A percentile compares a stretch with the other conserved stretches of the same genome.
These are phyloP conservation scores for Torulaspora gathmanii DNA, from an alignment of 805 yeast genomes.

Conservation along the genomic window DNA sequence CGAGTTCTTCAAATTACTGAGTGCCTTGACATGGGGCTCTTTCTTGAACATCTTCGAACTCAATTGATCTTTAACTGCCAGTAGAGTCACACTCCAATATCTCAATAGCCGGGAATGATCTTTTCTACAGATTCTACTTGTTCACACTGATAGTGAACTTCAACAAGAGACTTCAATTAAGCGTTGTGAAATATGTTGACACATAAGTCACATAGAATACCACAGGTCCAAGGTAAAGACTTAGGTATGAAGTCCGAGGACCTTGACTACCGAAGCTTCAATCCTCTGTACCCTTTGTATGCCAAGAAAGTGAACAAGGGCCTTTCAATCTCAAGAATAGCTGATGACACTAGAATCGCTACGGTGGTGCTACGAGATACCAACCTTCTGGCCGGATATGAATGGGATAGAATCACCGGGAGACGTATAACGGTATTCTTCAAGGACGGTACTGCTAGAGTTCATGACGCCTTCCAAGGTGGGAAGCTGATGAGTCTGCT, in stretches of 20 bases:
- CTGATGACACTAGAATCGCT: conserved; percentile 21
- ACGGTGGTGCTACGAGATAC: conserved; percentile 22
- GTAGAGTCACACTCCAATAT: not conserved
- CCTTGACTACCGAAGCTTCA: conserved; percentile 10
- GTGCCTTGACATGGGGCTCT: conserved; percentile 55
- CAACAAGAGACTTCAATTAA: not conserved
- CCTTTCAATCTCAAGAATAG: conserved; percentile 15
- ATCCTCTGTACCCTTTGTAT: conserved; percentile 19
- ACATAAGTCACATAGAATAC: not conserved
- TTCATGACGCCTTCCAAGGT: conserved; percentile 40
- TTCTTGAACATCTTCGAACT: conserved; percentile 32
- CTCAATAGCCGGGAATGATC: not conserved
- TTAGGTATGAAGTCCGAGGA: not conserved
- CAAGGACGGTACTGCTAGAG: conserved; percentile 45
- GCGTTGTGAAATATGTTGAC: not conserved
- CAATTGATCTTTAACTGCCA: not conserved
- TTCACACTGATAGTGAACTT: not conserved
- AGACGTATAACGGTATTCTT: conserved; percentile 44
- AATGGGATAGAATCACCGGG: conserved; percentile 29
- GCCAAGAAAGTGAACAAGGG: conserved; percentile 14
- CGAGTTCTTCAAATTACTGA: conserved; percentile 75
- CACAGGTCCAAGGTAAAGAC: not conserved
- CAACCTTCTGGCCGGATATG: conserved; percentile 13
- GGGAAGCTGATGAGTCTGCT: conserved; percentile 27
- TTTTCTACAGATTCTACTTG: not conserved